Percentiles rank a stretch among this genome's conserved stretches.
These are phyloP conservation scores for Cercis canadensis DNA, from an alignment of 306 rosid genomes.

Conservation along the genomic window DNA sequence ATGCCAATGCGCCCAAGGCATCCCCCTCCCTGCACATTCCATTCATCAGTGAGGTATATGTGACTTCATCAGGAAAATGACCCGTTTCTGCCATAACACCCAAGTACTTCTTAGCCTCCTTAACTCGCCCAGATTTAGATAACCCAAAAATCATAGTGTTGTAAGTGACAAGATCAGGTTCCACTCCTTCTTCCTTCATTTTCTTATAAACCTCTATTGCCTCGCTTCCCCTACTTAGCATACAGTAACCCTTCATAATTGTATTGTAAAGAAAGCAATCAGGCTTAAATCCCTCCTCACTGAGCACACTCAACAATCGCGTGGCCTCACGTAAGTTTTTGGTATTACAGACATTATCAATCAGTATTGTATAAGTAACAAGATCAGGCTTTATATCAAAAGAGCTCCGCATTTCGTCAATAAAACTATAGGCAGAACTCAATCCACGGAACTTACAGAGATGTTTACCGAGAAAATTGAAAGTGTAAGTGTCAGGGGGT, in stretches of 20 bases:
- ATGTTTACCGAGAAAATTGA: constrained; percentile 66
- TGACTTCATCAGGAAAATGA: constrained; percentile 73
- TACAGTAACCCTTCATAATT: constrained; percentile 86
- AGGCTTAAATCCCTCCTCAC: constrained; percentile 79
- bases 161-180: constrained; percentile 83
- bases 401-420: constrained; percentile 56
- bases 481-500: constrained; percentile 68
- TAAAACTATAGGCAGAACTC: constrained; percentile 57
- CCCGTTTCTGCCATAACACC: constrained; percentile 72
- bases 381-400: constrained; percentile 70
- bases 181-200: constrained; percentile 84
- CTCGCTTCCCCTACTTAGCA: constrained; percentile 75
- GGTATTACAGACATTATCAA: constrained; percentile 80
- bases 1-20: constrained; percentile 61
- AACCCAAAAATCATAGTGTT: constrained; percentile 85
- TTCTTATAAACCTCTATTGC: constrained; percentile 69
- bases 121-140: constrained; percentile 66
- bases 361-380: constrained; percentile 77
- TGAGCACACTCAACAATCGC: constrained; percentile 61
- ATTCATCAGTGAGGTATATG: constrained; percentile 88
- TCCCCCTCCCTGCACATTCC: constrained; percentile 85
- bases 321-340: constrained; percentile 76
- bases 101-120: constrained; percentile 74
- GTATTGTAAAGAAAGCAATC: constrained; percentile 83
- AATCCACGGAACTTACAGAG: constrained; percentile 64